Conservation (phyloP, 164 flowering plant species). For the Amborella trichopoda region DNA sequence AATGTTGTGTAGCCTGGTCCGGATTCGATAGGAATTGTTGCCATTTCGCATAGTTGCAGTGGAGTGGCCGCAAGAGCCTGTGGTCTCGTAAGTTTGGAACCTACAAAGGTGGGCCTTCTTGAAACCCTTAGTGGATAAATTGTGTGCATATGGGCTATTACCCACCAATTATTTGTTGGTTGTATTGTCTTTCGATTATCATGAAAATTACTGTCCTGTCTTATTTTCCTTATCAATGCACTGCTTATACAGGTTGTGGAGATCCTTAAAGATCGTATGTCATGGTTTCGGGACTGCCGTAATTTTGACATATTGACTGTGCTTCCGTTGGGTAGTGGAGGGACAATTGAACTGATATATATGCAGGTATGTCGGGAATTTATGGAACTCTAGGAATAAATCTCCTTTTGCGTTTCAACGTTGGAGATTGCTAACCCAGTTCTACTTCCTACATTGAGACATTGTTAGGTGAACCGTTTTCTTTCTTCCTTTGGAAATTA, state of each 20-base stretch:
- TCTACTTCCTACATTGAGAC: not conserved
- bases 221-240: not conserved
- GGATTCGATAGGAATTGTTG: conserved; percentile 90
- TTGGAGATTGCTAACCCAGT: not conserved
- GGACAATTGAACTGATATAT: conserved; percentile 78
- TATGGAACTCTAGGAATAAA: not conserved
- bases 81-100: conserved; percentile 73
- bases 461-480: too few species aligned
- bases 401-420: not conserved
- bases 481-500: not conserved
- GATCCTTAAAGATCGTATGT: conserved; percentile 91
- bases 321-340: conserved; percentile 87
- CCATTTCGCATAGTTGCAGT: conserved; percentile 76
- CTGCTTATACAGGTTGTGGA: conserved; percentile 59
- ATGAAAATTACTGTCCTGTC: not conserved
- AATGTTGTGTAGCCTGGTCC: conserved; percentile 76
- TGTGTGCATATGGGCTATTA: too few species aligned
- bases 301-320: conserved; percentile 75
- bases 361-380: conserved; percentile 49
- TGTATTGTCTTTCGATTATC: not conserved
- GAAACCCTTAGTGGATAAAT: too few species aligned
- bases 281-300: conserved; percentile 98
- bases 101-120: conserved; percentile 17
- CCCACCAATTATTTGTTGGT: not conserved
- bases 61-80: conserved; percentile 84